Conservation (phyloP, 352 stramenopile genomes). For the Globisporangium perplexum region DNA sequence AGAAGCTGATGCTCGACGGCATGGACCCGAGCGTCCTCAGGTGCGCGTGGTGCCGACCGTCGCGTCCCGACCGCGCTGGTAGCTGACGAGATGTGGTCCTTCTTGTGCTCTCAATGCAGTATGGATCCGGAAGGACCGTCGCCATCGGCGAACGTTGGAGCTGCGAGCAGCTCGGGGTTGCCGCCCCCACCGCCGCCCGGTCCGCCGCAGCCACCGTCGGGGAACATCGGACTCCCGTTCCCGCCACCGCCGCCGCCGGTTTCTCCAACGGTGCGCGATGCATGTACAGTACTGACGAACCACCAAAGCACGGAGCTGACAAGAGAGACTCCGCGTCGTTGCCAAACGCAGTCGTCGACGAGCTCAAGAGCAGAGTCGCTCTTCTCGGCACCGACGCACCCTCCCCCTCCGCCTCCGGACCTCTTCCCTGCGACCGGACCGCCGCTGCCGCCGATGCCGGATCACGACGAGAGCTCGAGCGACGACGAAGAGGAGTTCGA, state of each 20-base stretch:
- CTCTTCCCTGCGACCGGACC: constrained; percentile 11
- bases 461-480: constrained; percentile 54
- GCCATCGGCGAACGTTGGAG: constrained; percentile 35
- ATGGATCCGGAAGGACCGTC: constrained; percentile 80
- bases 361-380: constrained; percentile 47
- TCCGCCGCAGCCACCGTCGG: constrained; percentile 13
- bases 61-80: no score
- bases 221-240: constrained; percentile 52
- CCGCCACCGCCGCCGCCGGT: constrained; percentile 34
- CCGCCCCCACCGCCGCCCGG: constrained; percentile 19
- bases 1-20: constrained; percentile 79
- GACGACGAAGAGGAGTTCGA: constrained; percentile 49
- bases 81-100: no score
- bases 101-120: constrained; percentile 13
- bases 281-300: no score
- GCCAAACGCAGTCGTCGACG: constrained; percentile 18
- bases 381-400: constrained; percentile 35
- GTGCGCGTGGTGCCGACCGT: constrained; percentile 13
- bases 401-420: constrained; percentile 30
- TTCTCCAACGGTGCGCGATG: constrained; percentile 44
- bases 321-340: no score
- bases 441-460: constrained; percentile 23
- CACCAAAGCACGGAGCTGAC: no score
- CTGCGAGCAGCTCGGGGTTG: constrained; percentile 7
- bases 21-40: constrained; percentile 54